Evolutionary conservation across 345 rosid species (phyloP).

Genomic region (Hirschfeldia incana): DNA sequence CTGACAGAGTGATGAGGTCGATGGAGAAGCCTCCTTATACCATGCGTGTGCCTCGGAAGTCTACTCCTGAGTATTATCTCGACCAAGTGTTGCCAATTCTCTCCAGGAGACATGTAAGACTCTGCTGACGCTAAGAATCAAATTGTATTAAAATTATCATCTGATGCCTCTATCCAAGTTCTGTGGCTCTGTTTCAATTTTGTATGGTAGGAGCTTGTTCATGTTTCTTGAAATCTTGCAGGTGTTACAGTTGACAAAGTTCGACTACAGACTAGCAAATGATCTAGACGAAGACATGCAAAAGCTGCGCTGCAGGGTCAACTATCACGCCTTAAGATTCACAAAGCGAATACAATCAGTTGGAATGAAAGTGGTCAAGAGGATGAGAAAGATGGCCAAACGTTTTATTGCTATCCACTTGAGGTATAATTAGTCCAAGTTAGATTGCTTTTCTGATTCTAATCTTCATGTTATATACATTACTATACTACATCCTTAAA

Average conservation of each 20-base stretch:
- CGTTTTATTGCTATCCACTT: constrained; percentile 88
- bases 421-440: constrained; percentile 48
- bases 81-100: constrained; percentile 94
- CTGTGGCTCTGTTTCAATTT: constrained; percentile 3
- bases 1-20: constrained; percentile 84
- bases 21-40: constrained; percentile 98
- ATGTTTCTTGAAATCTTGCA: constrained; percentile 43
- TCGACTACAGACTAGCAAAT: constrained; percentile 91
- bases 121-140: background rate
- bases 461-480: background rate
- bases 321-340: constrained; percentile 89
- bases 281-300: constrained; percentile 87
- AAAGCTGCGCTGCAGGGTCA: constrained; percentile 90
- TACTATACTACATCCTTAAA: constrained; percentile 1
- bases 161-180: background rate
- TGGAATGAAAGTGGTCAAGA: constrained; percentile 72
- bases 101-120: constrained; percentile 73
- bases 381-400: constrained; percentile 76
- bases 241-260: constrained; percentile 98
- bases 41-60: constrained; percentile 97
- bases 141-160: background rate
- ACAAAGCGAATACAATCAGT: constrained; percentile 75
- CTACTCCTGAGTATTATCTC: constrained; percentile 85
- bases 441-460: constrained; percentile 1
- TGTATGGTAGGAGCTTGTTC: constrained; percentile 9